Percentiles rank a stretch among this genome's conserved stretches.
These are phyloP conservation scores for Ganoderma lucidum DNA, from an alignment of 1,284 basidiomycete species.

Conservation along the genomic window DNA sequence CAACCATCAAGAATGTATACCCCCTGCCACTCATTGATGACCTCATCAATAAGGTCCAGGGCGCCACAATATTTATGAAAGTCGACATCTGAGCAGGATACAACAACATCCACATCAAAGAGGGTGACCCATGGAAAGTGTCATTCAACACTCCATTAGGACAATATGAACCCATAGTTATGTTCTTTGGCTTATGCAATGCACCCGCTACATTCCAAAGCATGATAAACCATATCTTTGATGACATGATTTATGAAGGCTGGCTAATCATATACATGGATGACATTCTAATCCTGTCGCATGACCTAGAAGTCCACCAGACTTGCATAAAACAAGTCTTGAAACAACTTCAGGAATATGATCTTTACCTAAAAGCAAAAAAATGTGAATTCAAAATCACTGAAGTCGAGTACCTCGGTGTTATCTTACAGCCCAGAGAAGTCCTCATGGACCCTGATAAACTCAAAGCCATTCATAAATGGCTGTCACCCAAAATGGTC, in stretches of 20 bases:
- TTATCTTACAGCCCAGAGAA: conserved; percentile 1
- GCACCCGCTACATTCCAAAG: conserved; percentile 14
- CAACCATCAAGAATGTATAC: conserved; percentile 36
- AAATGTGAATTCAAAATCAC: too few species aligned
- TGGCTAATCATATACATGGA: conserved; percentile 12
- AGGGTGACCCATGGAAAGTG: conserved; percentile 17
- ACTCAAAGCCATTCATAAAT: conserved; percentile 43
- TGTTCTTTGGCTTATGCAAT: conserved; percentile 19
- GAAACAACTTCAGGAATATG: neutral
- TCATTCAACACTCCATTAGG: conserved; percentile 12
- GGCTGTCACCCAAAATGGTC: conserved; percentile 44
- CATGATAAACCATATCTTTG: conserved; percentile 16
- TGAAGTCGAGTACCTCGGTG: too few species aligned
- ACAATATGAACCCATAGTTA: conserved; percentile 10
- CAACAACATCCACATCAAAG: conserved; percentile 17
- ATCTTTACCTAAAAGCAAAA: neutral
- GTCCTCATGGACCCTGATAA: conserved; percentile 50
- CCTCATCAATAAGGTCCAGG: conserved; percentile 10
- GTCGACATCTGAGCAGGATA: conserved; percentile 13
- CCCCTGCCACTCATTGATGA: conserved; percentile 15
- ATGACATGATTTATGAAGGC: neutral
- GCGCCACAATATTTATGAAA: conserved; percentile 13
- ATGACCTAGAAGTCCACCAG: neutral
- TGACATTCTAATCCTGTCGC: conserved; percentile 10
- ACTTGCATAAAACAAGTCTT: neutral